phyloP scores from a whole-genome alignment of 805 yeast genomes.

The Candida dajiaensis region DNA sequence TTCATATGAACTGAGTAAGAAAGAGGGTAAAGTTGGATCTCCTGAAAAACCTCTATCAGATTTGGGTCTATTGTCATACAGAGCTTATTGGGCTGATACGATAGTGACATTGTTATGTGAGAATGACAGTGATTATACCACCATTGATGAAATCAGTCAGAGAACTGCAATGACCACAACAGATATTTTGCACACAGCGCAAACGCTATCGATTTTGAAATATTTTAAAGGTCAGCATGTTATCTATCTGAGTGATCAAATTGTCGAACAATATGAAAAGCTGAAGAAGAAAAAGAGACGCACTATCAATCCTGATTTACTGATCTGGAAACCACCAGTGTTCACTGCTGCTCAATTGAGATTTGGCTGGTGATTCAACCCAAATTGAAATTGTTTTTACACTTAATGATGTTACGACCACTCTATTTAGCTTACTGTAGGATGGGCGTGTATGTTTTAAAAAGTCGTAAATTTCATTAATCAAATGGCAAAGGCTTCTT shows the following conservation, averaged over 20 bases:
- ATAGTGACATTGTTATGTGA: conserved; percentile 63
- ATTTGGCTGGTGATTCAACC: conserved; percentile 73
- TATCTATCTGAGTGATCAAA: conserved; percentile 79
- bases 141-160: conserved; percentile 86
- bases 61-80: conserved; percentile 84
- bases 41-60: conserved; percentile 98
- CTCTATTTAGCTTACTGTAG: background rate
- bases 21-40: conserved; percentile 87
- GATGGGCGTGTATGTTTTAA: background rate
- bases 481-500: conserved; percentile 60
- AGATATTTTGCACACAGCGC: conserved; percentile 89
- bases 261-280: conserved; percentile 69
- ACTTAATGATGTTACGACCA: background rate
- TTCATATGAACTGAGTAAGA: conserved; percentile 83
- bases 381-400: background rate
- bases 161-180: conserved; percentile 93
- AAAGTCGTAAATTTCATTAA: conserved; percentile 22
- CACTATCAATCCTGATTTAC: conserved; percentile 61
- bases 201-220: conserved; percentile 81
- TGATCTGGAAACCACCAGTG: conserved; percentile 93
- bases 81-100: conserved; percentile 96
- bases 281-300: conserved; percentile 63
- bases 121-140: conserved; percentile 49
- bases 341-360: conserved; percentile 91
- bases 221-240: conserved; percentile 95